Percentiles rank a stretch among this genome's conserved stretches.
phyloP scores from a whole-genome alignment of 129 eudicot species.

The Escallonia rubra region DNA sequence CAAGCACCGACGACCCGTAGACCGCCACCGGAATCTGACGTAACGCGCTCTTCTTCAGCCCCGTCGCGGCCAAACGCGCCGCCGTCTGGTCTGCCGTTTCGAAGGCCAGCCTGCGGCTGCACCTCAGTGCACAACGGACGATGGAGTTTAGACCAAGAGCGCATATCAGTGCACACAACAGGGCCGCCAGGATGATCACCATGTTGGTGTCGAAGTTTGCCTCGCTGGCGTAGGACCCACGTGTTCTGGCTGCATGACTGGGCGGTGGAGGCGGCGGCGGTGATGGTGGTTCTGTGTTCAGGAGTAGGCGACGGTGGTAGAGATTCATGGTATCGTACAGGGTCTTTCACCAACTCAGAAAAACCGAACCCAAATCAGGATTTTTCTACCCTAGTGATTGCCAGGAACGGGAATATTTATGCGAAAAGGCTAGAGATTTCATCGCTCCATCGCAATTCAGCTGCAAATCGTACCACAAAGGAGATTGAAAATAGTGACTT shows the following conservation, averaged over 20 bases:
- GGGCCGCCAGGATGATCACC: conserved; percentile 67
- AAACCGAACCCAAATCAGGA: not conserved
- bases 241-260: conserved; percentile 12
- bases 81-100: conserved; percentile 18
- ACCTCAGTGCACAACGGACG: conserved; percentile 58
- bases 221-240: conserved; percentile 18
- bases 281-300: conserved; percentile 12
- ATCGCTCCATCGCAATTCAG: conserved; percentile 25
- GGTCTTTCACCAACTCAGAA: too few species aligned
- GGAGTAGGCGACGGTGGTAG: conserved; percentile 36
- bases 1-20: conserved; percentile 26
- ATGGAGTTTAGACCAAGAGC: conserved; percentile 70
- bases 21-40: conserved; percentile 56
- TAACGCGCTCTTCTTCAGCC: conserved; percentile 47
- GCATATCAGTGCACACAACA: conserved; percentile 59
- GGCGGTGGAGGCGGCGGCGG: conserved; percentile 6
- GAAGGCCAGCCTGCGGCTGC: conserved; percentile 28
- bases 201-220: conserved; percentile 68
- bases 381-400: not conserved
- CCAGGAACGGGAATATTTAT: conserved; percentile 1
- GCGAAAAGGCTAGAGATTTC: conserved; percentile 16
- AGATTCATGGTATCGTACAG: not conserved
- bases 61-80: conserved; percentile 18
- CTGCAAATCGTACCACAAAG: conserved; percentile 50
- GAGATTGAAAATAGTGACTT: conserved; percentile 47